Evolutionary conservation across 768 basidiomycete genomes (phyloP).

Genomic region (Suillus fuscotomentosus): DNA sequence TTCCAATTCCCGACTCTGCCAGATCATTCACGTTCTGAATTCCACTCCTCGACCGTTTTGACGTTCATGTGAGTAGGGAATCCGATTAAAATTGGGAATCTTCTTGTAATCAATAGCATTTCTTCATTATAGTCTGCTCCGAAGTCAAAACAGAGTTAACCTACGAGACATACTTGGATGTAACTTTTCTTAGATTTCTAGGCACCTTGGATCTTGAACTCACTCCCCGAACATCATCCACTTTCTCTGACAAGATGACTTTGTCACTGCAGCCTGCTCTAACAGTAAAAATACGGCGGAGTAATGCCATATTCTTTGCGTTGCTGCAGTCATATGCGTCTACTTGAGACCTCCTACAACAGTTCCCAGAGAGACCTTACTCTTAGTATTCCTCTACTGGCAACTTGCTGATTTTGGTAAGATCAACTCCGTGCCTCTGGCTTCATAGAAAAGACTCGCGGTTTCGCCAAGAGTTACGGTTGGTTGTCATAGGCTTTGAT

Average conservation of each 20-base stretch:
- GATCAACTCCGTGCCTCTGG: conserved; percentile 16
- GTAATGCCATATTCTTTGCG: conserved; percentile 55
- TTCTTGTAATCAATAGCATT: background rate
- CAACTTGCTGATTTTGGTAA: conserved; percentile 69
- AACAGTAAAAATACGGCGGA: conserved; percentile 55
- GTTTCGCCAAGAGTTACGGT: conserved; percentile 54
- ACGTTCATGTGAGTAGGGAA: background rate
- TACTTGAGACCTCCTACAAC: conserved; percentile 46
- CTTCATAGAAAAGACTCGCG: conserved; percentile 1
- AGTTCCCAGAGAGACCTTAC: conserved; percentile 44
- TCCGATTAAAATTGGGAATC: background rate
- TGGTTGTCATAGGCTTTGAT: conserved; percentile 80
- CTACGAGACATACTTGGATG: background rate
- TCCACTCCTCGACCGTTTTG: too few relatives aligned
- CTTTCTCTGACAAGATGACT: background rate
- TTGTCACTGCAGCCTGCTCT: background rate
- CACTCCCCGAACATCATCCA: background rate
- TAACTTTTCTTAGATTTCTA: background rate
- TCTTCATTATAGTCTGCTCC: background rate
- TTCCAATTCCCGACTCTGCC: too few relatives aligned
- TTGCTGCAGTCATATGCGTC: conserved; percentile 54
- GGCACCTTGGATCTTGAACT: background rate
- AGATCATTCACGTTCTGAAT: too few relatives aligned
- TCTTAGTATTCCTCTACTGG: conserved; percentile 60
- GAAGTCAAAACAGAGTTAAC: background rate